Base-by-base conservation (phyloP, 2,329 filamentous ascomycete genomes). In the Monilinia fructigena region DNA sequence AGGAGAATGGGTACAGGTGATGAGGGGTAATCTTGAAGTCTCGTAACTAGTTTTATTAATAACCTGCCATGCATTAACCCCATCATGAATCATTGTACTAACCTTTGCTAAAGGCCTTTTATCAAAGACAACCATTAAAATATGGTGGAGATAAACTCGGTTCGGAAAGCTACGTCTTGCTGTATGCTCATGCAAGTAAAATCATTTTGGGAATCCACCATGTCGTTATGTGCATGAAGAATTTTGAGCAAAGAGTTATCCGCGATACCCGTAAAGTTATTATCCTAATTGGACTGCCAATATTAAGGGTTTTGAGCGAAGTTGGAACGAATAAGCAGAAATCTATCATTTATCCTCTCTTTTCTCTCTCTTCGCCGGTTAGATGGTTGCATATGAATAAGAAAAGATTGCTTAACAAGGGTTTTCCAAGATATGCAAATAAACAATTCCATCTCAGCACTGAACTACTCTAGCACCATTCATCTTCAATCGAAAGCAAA, bases 181-280 rank as follows among this genome's bases (percentile, higher is more conserved):
- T 50, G 58, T 45, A 38, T 38, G 28, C 58, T 50, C 35, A 65
- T 65, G 63, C 63, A 35, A 47, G 55, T 53, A 53, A 60, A 60
- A 65, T 59, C 55, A 65, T 8, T 65, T 53, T 35, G 47, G 63
- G 63, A 65, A 65, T 45, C 53, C 53, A 31, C 63, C 63, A 60
- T 65, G 63, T 60, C 63, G 45, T 60, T 65, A 45, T 45, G 35
- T 65, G 63, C 63, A 53, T 65, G n/a, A 40, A 53, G 54, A 52
- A 60, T 42, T 40, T 20, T 42, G 35, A 53, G 26, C 45, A 48
- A 42, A 52, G 26, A 23, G 38, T 47, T 60, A 60, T 60, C 63
- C 63, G 63, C 63, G 47, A 35, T 45, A 60, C 45, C 55, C 63
- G 63, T 23, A 40, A 38, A 35, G 31, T 53, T 45, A 40, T 50